Conservation (phyloP, 352 stramenopile species). For the Globisporangium megalacanthum region DNA sequence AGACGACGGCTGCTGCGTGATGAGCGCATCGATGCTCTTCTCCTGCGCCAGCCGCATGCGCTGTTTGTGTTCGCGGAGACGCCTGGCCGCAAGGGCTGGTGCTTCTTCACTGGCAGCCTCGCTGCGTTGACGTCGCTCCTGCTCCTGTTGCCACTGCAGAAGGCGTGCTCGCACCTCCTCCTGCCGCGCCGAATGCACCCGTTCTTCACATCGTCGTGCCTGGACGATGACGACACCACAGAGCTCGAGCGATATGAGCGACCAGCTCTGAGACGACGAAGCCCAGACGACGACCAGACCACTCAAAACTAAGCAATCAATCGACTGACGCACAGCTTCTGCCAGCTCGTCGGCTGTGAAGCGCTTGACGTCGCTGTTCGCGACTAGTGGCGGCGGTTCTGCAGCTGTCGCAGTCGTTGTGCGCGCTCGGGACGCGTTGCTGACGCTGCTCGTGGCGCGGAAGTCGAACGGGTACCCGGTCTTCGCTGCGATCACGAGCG, state of each 20-base stretch:
- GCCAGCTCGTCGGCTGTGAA: slow-evolving; percentile 17
- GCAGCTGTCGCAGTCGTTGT: not conserved
- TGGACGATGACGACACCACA: slow-evolving; percentile 10
- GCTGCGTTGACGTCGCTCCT: slow-evolving; percentile 27
- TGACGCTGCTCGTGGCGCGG: slow-evolving; percentile 10
- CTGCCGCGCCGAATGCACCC: slow-evolving; percentile 33
- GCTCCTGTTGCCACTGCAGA: slow-evolving; percentile 21
- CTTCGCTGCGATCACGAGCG: slow-evolving; percentile 33
- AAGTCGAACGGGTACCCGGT: slow-evolving; percentile 40
- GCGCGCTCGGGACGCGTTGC: not conserved
- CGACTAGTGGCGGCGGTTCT: not conserved
- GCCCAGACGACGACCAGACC: not conserved
- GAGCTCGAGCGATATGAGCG: not conserved
- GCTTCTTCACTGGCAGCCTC: slow-evolving; percentile 26
- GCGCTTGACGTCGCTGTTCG: slow-evolving; percentile 5
- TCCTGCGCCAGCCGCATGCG: slow-evolving; percentile 39
- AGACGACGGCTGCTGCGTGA: slow-evolving; percentile 66
- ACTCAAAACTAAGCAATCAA: not conserved
- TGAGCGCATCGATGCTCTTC: slow-evolving; percentile 47
- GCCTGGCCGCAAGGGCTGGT: slow-evolving; percentile 30
- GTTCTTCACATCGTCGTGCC: slow-evolving; percentile 46
- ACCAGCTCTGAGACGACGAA: not conserved
- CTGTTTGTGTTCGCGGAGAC: slow-evolving; percentile 44
- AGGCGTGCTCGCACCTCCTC: slow-evolving; percentile 24
- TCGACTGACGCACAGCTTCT: slow-evolving; percentile 21